Base-by-base conservation (phyloP, 2,329 filamentous ascomycete species). In the Sporothrix inflata region DNA sequence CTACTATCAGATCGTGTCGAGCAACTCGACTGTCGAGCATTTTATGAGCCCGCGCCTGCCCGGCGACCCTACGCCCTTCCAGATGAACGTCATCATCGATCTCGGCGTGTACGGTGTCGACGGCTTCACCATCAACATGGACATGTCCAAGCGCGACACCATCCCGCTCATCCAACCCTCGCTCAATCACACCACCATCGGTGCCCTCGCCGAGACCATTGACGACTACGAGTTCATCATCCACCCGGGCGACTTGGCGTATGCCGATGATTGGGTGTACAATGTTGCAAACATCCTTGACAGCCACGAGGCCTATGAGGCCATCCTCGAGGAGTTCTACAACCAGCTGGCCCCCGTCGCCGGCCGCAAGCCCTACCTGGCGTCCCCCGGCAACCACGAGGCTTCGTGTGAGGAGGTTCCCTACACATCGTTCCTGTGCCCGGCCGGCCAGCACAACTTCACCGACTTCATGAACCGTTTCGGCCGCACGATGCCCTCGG, bases 301-400 rank as follows among this genome's bases (percentile, higher is more conserved):
- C 80, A 95, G 98, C 80, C 86, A 97, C 55, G 94, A 98, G 79
- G 98, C 95, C 0, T 98, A 98, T 78, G 95, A 98, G 84, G 98
- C 95, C 3, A 98, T 98, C 75, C 86, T 98, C 68, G 95, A 95
- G n/a, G 94, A 98, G 82, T 98, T 89, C 77, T 89, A 87, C 79
- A 79, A 82, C 69, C 85, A 89, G 75, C 82, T 89, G 0, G 83
- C 84, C 0, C 85, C 87, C 4, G 84, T 90, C 67, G 77, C 87
- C 1, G 83, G 80, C 21, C 83, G 84, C 63, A 88, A 89, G 78
- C 80, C 83, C 0, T 90, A 89, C 81, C 87, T 87, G 85, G 83
- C 83, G 7, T 82, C 82, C 21, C 86, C 86, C 0, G 88, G 88
- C 0, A 90, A 90, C 78, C 88, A 90, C 77, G 88, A 90, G 77